phyloP scores from a whole-genome alignment of 495 filamentous ascomycete genomes.

The Lasiosphaeria hispida region DNA sequence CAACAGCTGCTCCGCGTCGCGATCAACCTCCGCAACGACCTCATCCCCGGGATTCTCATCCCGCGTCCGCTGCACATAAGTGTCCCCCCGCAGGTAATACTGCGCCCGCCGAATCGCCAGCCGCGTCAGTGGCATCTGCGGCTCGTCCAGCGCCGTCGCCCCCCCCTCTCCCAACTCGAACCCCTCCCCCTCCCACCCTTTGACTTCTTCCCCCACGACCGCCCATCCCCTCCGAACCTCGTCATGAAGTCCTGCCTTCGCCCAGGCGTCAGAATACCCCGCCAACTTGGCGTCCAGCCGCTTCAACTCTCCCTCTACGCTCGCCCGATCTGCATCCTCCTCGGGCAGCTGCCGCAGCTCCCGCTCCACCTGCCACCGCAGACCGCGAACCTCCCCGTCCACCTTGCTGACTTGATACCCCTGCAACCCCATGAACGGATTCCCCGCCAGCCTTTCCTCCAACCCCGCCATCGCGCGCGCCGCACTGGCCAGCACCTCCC shows the following conservation, averaged over 20 bases:
- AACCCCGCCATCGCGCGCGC: neutral
- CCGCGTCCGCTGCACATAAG: conserved; percentile 4
- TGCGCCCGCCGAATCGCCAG: conserved; percentile 6
- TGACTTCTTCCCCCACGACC: neutral
- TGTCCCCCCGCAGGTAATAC: conserved; percentile 9
- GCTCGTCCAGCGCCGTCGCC: too few relatives aligned
- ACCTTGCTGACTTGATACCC: neutral
- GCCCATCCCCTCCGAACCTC: neutral
- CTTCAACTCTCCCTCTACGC: conserved; percentile 4
- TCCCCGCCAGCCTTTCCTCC: neutral
- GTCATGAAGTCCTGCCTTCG: conserved; percentile 3
- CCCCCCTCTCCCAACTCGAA: too few relatives aligned
- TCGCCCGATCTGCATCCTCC: conserved; percentile 3
- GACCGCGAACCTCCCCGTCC: neutral
- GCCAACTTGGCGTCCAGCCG: conserved; percentile 2
- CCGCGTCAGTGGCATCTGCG: conserved; percentile 9
- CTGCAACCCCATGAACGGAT: conserved; percentile 6
- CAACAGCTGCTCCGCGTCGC: neutral
- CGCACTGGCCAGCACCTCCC: too few relatives aligned
- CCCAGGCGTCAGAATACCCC: conserved; percentile 6
- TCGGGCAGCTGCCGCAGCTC: conserved; percentile 6
- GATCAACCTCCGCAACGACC: neutral
- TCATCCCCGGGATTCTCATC: conserved; percentile 7
- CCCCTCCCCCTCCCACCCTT: conserved; percentile 11
- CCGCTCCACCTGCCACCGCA: conserved; percentile 5